Base-by-base conservation (phyloP, 768 basidiomycete species). In the Lactarius sp. region DNA sequence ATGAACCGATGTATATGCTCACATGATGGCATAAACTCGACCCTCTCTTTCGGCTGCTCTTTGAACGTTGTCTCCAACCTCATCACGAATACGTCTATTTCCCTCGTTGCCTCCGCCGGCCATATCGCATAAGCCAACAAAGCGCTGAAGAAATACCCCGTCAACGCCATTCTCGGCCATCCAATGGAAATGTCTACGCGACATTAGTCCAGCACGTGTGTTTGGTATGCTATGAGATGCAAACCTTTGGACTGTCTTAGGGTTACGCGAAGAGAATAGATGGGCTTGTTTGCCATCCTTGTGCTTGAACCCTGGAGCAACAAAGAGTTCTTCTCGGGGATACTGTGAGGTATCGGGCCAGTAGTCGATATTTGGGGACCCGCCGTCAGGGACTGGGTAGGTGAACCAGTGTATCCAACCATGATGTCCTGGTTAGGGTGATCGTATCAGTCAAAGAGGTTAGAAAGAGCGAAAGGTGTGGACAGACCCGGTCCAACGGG, bases 331-430 rank as follows among this genome's bases (percentile, higher is more conserved):
- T 1, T 85, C 84, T 6, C 83, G 78, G 2, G 82, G 80, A 71
- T 90, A 91, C 13, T 79, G 80, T 6, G 88, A 87, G 0, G 85
- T 79, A 68, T 92, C 90, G 0, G 91, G 91, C 89, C 89, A 92
- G 41, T 89, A 72, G 73, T 93, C 92, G 52, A 80, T 83, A 68
- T 87, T 90, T 4, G 87, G 85, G 3, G 78, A 82, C 18, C 90
- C 91, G 16, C 88, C 89, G 33, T 81, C 75, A 2, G 85, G 79
- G 12, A 92, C 77, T 1, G 88, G 88, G n/a, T 77, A 69, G 65
- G 84, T 79, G 71, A 90, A 84, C 91, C 92, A 93, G 69, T 93
- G 91, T 20, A 91, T 77, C 92, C 92, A 93, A 34, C 91, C 91
- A 68, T 91, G 88, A 69, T 92, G 91, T 2, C 83, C 85, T 81